Conservation (phyloP, 768 basidiomycete genomes). For the Clitopilus hobsonii region DNA sequence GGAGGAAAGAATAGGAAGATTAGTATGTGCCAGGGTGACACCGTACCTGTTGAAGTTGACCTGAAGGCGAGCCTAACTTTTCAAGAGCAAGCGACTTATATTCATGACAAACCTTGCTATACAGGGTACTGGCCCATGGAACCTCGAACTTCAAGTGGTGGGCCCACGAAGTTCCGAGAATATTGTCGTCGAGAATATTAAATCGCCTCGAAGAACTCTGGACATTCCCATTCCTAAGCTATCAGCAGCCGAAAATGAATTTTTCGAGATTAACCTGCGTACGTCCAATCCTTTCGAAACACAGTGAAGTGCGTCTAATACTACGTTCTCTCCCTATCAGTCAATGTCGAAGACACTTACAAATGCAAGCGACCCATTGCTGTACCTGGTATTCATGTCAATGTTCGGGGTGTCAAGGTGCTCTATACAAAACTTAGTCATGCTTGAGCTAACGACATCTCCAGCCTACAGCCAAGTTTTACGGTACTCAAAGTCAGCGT, state of each 20-base stretch:
- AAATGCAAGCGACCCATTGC: slow-evolving; percentile 77
- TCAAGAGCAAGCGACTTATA: not conserved
- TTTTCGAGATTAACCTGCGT: slow-evolving; percentile 79
- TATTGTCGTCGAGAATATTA: slow-evolving; percentile 50
- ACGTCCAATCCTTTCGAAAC: slow-evolving; percentile 13
- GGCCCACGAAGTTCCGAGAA: slow-evolving; percentile 65
- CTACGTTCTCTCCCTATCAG: slow-evolving; percentile 24
- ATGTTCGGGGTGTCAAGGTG: slow-evolving; percentile 79
- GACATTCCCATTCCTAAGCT: slow-evolving; percentile 64
- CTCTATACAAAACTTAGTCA: slow-evolving; percentile 10
- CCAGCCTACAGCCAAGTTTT: slow-evolving; percentile 86
- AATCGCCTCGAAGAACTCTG: slow-evolving; percentile 48
- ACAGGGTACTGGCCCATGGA: slow-evolving; percentile 91
- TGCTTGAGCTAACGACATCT: not conserved
- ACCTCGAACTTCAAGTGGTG: slow-evolving; percentile 75
- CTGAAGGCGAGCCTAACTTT: slow-evolving; percentile 56
- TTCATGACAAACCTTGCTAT: not conserved
- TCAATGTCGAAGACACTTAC: slow-evolving; percentile 84
- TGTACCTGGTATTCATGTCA: slow-evolving; percentile 76
- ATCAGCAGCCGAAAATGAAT: slow-evolving; percentile 65
- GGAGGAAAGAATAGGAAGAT: slow-evolving; percentile 46
- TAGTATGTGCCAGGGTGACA: slow-evolving; percentile 76
- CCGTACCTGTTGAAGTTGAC: slow-evolving; percentile 74
- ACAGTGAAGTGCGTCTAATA: not conserved
- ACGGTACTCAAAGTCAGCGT: slow-evolving; percentile 56